Conservation (phyloP, 1,284 basidiomycete genomes). For the Gymnopus androsaceus region DNA sequence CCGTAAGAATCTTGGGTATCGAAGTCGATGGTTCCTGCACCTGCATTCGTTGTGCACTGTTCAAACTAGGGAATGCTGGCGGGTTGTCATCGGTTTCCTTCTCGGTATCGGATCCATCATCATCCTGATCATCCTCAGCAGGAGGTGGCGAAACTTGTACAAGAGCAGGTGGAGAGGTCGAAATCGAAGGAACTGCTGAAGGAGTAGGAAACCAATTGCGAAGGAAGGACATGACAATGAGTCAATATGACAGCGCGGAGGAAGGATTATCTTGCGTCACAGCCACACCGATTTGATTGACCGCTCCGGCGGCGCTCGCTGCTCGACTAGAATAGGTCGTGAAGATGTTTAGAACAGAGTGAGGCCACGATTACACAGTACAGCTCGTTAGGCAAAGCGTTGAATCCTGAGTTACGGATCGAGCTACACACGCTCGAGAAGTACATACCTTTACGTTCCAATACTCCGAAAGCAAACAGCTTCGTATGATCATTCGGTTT, state of each 20-base stretch:
- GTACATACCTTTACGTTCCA: neutral
- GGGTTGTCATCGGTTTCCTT: constrained; percentile 65
- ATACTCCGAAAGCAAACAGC: no score
- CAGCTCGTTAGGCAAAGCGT: no score
- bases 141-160: constrained; percentile 41
- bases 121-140: constrained; percentile 49
- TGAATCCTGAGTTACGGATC: no score
- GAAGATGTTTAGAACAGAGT: no score
- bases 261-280: no score
- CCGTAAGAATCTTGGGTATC: constrained; percentile 49
- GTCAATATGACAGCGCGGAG: neutral
- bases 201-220: constrained; percentile 47
- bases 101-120: constrained; percentile 56
- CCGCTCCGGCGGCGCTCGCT: no score
- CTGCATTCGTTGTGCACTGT: constrained; percentile 77
- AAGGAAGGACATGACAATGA: constrained; percentile 46
- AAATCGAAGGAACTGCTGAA: constrained; percentile 21
- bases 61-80: constrained; percentile 81
- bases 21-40: neutral
- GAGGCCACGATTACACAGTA: neutral
- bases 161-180: constrained; percentile 17
- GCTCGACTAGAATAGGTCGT: no score
- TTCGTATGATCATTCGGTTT: no score
- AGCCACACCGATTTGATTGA: no score
- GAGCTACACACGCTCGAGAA: no score